A percentile compares a stretch with the other conserved stretches of the same genome.
Evolutionary conservation across 768 basidiomycete species (phyloP).

Genomic region (Pulveroboletus sp.): DNA sequence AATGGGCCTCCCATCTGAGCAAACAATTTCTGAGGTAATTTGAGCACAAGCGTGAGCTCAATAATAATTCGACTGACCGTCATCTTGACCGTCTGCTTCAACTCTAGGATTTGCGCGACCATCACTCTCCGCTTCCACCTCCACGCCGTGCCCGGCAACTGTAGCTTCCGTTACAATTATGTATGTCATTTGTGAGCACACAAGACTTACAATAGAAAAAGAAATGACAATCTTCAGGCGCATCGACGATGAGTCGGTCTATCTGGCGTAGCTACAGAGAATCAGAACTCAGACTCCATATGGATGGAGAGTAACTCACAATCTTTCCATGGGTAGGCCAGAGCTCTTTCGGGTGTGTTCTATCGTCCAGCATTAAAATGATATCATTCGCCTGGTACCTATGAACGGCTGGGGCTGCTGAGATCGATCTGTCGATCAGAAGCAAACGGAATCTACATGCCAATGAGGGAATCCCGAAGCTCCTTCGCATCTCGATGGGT

Average conservation of each 20-base stretch:
- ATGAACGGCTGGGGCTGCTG: constrained; percentile 28
- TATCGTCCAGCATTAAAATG: constrained; percentile 39
- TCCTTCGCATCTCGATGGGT: constrained; percentile 19
- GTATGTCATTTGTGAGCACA: too few relatives aligned
- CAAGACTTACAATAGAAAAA: constrained; percentile 49
- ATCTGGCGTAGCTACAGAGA: constrained; percentile 36
- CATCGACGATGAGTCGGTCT: constrained; percentile 36
- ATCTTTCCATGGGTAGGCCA: constrained; percentile 44
- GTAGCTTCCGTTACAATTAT: background rate
- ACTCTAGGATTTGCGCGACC: constrained; percentile 34
- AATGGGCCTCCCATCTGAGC: constrained; percentile 17
- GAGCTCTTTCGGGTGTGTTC: constrained; percentile 19
- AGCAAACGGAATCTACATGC: background rate
- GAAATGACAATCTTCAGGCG: constrained; percentile 42
- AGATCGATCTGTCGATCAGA: constrained; percentile 1
- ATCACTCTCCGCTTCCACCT: constrained; percentile 13
- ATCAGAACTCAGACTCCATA: background rate
- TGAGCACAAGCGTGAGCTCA: background rate
- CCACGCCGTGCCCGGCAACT: constrained; percentile 23
- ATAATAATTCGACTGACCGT: constrained; percentile 31
- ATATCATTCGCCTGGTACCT: constrained; percentile 39
- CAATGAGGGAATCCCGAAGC: constrained; percentile 15
- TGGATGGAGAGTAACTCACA: constrained; percentile 26
- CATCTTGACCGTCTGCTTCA: constrained; percentile 41
- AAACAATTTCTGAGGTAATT: constrained; percentile 15